Evolutionary conservation across 2,329 filamentous ascomycete species (phyloP).

Genomic region (Coniella vitis): DNA sequence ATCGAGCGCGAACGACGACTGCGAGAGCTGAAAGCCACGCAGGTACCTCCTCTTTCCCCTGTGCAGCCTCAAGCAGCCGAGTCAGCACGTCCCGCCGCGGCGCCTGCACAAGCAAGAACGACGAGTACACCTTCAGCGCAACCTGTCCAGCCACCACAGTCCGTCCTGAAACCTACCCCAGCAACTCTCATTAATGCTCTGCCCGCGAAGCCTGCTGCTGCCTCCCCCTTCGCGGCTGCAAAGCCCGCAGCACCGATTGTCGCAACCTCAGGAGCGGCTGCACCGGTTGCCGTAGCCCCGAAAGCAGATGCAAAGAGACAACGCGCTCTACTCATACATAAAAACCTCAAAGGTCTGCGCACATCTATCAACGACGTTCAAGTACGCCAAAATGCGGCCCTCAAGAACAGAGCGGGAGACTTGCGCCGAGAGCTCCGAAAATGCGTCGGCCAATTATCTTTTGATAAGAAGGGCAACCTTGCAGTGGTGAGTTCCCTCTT

Average conservation of each 20-base stretch:
- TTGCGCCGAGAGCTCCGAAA: constrained; percentile 66
- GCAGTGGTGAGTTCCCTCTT: constrained; percentile 27
- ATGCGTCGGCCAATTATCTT: constrained; percentile 63
- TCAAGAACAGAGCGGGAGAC: constrained; percentile 64
- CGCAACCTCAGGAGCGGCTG: not conserved
- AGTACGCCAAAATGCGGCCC: constrained; percentile 44
- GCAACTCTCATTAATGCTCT: constrained; percentile 6
- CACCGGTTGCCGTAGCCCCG: constrained; percentile 4
- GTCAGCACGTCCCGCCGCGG: not conserved
- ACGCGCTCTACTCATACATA: constrained; percentile 53
- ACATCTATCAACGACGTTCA: constrained; percentile 38
- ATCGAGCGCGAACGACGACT: constrained; percentile 6
- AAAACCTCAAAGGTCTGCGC: constrained; percentile 55
- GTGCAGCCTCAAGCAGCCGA: constrained; percentile 7
- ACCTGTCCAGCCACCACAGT: not conserved
- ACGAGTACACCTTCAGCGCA: constrained; percentile 1
- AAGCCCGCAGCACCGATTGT: not conserved
- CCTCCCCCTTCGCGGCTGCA: not conserved
- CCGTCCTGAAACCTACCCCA: not conserved
- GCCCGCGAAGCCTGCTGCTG: not conserved
- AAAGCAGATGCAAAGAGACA: constrained; percentile 24
- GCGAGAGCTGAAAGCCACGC: constrained; percentile 10
- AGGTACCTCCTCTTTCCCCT: constrained; percentile 10
- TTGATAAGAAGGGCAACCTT: constrained; percentile 36
- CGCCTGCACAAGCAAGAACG: constrained; percentile 1